A percentile compares a stretch with the other conserved stretches of the same genome.
These are phyloP conservation scores for Irpex rosettiformis DNA, from an alignment of 1,284 basidiomycete genomes.

Conservation along the genomic window DNA sequence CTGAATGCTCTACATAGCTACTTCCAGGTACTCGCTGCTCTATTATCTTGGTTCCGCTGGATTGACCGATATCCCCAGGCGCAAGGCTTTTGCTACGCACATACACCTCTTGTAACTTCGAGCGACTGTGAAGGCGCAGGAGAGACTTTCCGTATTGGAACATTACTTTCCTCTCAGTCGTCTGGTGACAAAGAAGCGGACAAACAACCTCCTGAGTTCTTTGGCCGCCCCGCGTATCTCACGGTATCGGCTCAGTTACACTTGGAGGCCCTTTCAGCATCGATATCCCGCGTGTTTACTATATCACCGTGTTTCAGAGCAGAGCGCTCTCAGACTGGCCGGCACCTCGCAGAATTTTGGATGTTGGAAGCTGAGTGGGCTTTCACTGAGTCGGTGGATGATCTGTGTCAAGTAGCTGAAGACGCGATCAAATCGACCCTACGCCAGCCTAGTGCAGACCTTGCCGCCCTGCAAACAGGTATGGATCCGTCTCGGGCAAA, in stretches of 20 bases:
- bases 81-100: conserved; percentile 76
- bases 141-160: conserved; percentile 78
- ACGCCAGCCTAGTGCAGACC: conserved; percentile 27
- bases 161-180: conserved; percentile 14
- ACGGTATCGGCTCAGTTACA: conserved; percentile 96
- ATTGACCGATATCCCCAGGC: conserved; percentile 37
- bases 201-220: conserved; percentile 48
- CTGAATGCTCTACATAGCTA: conserved; percentile 52
- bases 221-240: conserved; percentile 75
- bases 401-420: conserved; percentile 75
- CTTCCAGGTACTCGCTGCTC: conserved; percentile 55
- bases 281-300: conserved; percentile 85
- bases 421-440: conserved; percentile 52
- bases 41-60: background rate
- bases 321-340: conserved; percentile 81
- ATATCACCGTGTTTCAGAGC: conserved; percentile 92
- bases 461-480: conserved; percentile 38
- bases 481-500: conserved; percentile 25
- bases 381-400: conserved; percentile 47
- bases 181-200: conserved; percentile 13
- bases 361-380: conserved; percentile 96
- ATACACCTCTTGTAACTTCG: conserved; percentile 87
- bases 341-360: conserved; percentile 98
- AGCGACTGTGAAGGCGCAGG: conserved; percentile 98
- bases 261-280: conserved; percentile 82